These are phyloP conservation scores for Grosmannia clavigera DNA, from an alignment of 2,329 filamentous ascomycete genomes.

Conservation along the genomic window DNA sequence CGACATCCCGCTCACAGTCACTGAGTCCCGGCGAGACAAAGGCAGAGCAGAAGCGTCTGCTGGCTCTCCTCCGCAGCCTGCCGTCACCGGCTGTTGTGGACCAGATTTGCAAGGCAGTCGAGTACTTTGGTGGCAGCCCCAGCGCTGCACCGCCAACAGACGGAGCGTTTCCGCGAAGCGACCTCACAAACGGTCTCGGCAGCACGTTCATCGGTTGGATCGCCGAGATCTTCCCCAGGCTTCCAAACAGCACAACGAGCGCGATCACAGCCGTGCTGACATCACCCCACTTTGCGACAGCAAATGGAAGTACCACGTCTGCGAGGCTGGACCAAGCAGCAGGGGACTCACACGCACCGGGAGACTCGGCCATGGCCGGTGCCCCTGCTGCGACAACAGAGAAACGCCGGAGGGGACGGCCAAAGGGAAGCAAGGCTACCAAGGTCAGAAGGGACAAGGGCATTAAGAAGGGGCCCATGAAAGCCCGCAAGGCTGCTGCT, in stretches of 20 bases:
- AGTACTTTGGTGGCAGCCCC: conserved; percentile 51
- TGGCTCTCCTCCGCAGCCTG: conserved; percentile 43
- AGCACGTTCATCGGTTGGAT: conserved; percentile 49
- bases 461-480: conserved; percentile 31
- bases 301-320: background rate
- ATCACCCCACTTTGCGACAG: no score
- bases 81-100: conserved; percentile 46
- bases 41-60: conserved; percentile 44
- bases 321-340: background rate
- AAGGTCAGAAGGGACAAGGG: conserved; percentile 37
- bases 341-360: background rate
- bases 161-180: conserved; percentile 42
- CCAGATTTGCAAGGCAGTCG: conserved; percentile 48
- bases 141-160: conserved; percentile 38
- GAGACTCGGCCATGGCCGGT: background rate
- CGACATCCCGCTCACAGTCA: background rate
- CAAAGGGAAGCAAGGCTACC: conserved; percentile 42
- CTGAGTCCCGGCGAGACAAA: conserved; percentile 39
- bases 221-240: conserved; percentile 47
- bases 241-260: conserved; percentile 6
- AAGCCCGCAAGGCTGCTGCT: conserved; percentile 8
- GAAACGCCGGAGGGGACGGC: conserved; percentile 39
- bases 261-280: background rate
- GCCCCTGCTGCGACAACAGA: conserved; percentile 3
- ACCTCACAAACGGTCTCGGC: conserved; percentile 42